Conservation (phyloP, 2,329 filamentous ascomycete genomes). For the Lecanosticta acicola region DNA sequence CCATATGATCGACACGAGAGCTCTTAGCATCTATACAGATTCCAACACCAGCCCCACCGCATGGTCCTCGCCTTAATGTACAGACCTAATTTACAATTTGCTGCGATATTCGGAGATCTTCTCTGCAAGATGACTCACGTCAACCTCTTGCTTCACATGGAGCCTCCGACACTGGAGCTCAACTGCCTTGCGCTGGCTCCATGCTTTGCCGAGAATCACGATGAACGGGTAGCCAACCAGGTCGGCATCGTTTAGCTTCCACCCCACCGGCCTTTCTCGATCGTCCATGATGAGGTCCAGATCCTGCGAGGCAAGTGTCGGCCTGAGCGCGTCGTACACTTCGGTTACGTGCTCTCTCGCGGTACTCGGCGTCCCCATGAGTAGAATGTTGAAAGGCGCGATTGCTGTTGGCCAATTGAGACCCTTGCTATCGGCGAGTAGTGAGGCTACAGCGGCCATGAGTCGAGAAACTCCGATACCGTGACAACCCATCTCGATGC, state of each 20-base stretch:
- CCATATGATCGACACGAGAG: no score
- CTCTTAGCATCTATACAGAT: no score
- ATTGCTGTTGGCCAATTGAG: constrained; percentile 84
- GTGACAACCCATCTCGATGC: constrained; percentile 92
- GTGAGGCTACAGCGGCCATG: constrained; percentile 77
- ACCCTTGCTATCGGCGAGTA: constrained; percentile 64
- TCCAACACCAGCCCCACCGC: no score
- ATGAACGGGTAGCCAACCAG: constrained; percentile 81
- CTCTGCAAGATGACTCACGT: constrained; percentile 9
- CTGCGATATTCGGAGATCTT: constrained; percentile 14
- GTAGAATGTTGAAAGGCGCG: constrained; percentile 72
- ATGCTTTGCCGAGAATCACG: constrained; percentile 69
- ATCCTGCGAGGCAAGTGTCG: constrained; percentile 2
- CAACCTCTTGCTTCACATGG: constrained; percentile 49
- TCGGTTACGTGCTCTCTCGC: constrained; percentile 14
- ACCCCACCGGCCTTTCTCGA: constrained; percentile 58
- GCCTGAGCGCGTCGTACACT: constrained; percentile 59
- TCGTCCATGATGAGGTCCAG: constrained; percentile 70
- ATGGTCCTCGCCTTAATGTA: neutral
- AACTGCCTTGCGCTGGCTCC: constrained; percentile 52
- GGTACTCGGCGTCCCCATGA: constrained; percentile 47
- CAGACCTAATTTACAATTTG: constrained; percentile 10
- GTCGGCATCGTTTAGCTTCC: constrained; percentile 89
- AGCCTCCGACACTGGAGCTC: constrained; percentile 76
- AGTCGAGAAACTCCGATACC: constrained; percentile 91